These are phyloP conservation scores for Aspergillus sp. DNA, from an alignment of 2,329 filamentous ascomycete species.

Conservation along the genomic window DNA sequence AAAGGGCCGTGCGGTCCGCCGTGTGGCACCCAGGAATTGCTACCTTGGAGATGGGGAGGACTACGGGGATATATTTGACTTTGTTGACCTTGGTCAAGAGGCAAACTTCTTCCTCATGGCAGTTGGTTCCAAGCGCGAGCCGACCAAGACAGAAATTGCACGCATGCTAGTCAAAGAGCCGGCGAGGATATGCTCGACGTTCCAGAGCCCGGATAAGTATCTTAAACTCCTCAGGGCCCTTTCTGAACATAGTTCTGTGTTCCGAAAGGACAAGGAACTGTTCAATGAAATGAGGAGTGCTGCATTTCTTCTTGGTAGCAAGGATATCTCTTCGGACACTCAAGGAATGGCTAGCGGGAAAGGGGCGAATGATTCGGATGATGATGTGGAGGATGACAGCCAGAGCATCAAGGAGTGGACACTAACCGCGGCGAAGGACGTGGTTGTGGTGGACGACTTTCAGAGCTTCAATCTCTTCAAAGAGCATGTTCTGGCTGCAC, in stretches of 20 bases:
- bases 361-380: constrained; percentile 17
- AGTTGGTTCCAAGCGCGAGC: constrained; percentile 84
- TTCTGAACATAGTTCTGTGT: constrained; percentile 57
- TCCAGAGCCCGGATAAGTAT: constrained; percentile 79
- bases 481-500: constrained; percentile 70
- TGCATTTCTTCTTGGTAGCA: constrained; percentile 73
- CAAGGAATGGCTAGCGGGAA: constrained; percentile 10
- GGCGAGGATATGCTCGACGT: constrained; percentile 65
- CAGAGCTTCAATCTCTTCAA: constrained; percentile 85
- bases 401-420: constrained; percentile 66
- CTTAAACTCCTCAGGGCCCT: constrained; percentile 71
- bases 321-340: constrained; percentile 49
- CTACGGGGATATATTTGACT: constrained; percentile 90
- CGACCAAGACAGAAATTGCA: constrained; percentile 77
- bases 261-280: constrained; percentile 72
- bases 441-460: constrained; percentile 79
- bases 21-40: constrained; percentile 61
- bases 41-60: constrained; percentile 66
- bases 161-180: constrained; percentile 76
- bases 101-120: constrained; percentile 83
- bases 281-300: constrained; percentile 66
- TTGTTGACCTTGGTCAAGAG: constrained; percentile 82
- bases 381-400: constrained; percentile 52
- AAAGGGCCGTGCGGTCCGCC: constrained; percentile 38
- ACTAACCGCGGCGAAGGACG: constrained; percentile 59